Evolutionary conservation across 2,329 filamentous ascomycete species (phyloP), one percentile per base, ranked within the genome.

Genomic region (Colletotrichum musicola): DNA sequence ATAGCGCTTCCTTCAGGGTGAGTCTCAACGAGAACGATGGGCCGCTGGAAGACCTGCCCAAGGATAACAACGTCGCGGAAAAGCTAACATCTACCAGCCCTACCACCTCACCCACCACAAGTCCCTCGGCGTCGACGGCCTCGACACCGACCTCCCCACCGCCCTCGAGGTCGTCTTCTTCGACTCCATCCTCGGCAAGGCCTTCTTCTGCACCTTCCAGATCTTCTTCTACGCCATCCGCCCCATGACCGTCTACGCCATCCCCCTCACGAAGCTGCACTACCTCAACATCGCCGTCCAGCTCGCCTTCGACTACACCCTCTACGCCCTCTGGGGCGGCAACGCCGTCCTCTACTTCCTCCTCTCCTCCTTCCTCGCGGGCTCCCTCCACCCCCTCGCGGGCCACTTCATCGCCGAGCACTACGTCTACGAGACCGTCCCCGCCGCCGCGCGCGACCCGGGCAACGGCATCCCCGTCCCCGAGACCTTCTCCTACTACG

Each of bases 61-160:
- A 35, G 18, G 18, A 2, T 6, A n/a, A 38, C 40, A n/a, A 20
- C 13, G n/a, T n/a, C 25, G 16, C 9, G n/a, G 49, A n/a, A 6
- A 40, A 66, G 54, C 77, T 77, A 71, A 77, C 70, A 56, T 22
- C 20, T 16, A 22, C 59, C 73, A 94, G 88, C 96, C 96, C 4
- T 99, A 99, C 85, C 96, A 99, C 79, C 90, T 99, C 47, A 99
- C 96, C 1, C 96, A 99, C 83, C 96, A 99, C 88, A 99, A 99
- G 85, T 97, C 95, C 44, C 92, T 99, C 60, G 96, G 96, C 70
- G 95, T 99, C 58, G 93, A 97, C 75, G 96, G 96, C 64, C 89
- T 99, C 50, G 96, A 99, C 80, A 97, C 95, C 51, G 96, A 99
- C 77, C 90, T 99, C 30, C 96, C 96, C 25, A 98, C 96, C 18